Evolutionary conservation across 495 filamentous ascomycete species (phyloP), one percentile per base, ranked within the genome.

Genomic region (Penicillium nucicola): DNA sequence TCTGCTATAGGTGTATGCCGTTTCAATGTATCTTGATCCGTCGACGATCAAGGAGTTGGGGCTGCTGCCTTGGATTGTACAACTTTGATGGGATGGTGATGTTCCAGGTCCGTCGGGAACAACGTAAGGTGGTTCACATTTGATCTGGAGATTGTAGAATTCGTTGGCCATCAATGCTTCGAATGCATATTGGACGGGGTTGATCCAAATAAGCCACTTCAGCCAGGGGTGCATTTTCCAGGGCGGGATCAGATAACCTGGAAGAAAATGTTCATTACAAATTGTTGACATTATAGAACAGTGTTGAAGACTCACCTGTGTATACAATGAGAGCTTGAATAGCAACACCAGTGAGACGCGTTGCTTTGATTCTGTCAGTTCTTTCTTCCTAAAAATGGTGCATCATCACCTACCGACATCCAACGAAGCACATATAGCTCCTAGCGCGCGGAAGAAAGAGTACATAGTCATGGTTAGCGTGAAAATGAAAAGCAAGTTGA

Each of bases 221-320:
- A 92, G 84, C 87, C 87, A 95, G 0, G 86, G 82, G 45, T 83
- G 81, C 89, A 93, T 92, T 46, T 84, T 78, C 35, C 67, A 74
- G 0, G 80, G 81, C 2, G 88, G 86, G 33, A 95, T 87, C 8
- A 89, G 67, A 62, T 86, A 96, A 22, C 89, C 89, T 75, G 23
- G 7, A 34, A 32, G 6, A 20, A 9, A 41, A 33, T 5, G 33
- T 23, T 36, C 8, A n/a, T 31, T 5, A 12, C n/a, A n/a, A n/a
- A n/a, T n/a, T n/a, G n/a, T n/a, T n/a, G n/a, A n/a, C n/a, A n/a
- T n/a, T n/a, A n/a, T n/a, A n/a, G n/a, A n/a, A n/a, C n/a, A n/a
- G n/a, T n/a, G n/a, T n/a, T 15, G 14, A 23, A 25, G 19, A 53
- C 41, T n/a, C 48, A 71, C 72, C 72, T 11, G 87, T 91, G 61